Conservation (phyloP, 257 asterid genomes). For the Datura wrightii region DNA sequence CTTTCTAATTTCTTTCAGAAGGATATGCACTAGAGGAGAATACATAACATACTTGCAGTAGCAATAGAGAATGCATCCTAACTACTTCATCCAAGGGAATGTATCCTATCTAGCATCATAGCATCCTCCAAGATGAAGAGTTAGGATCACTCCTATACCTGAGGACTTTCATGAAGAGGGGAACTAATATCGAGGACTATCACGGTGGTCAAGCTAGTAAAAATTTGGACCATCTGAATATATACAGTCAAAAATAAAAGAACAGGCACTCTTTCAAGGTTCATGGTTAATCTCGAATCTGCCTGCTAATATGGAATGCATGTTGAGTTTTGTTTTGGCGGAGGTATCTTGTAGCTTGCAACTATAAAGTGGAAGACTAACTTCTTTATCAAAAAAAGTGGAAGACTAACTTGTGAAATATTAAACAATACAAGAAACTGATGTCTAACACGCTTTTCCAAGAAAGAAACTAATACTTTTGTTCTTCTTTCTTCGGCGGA, state of each 20-base stretch:
- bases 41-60: neutral
- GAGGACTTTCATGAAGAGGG: conserved; percentile 12
- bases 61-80: conserved; percentile 1
- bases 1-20: conserved; percentile 15
- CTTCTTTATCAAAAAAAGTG: neutral
- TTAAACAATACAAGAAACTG: neutral
- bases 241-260: neutral
- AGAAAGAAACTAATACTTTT: neutral
- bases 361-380: neutral
- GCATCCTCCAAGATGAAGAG: conserved; percentile 30
- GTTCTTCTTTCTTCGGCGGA: neutral
- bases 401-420: neutral
- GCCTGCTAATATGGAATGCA: neutral
- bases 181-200: neutral
- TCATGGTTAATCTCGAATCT: neutral
- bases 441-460: conserved; percentile 1
- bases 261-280: neutral
- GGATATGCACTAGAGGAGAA: conserved; percentile 16
- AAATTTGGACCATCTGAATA: conserved; percentile 10
- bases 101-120: neutral
- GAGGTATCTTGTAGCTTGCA: conserved; percentile 11
- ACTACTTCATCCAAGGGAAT: neutral
- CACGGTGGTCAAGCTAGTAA: conserved; percentile 17
- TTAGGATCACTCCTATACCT: conserved; percentile 13
- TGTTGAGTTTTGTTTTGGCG: neutral